A percentile compares a stretch with the other conserved stretches of the same genome.
Conservation (phyloP, 176 grass and related monocot genomes). For the Rhipidocladum racemiflorum region DNA sequence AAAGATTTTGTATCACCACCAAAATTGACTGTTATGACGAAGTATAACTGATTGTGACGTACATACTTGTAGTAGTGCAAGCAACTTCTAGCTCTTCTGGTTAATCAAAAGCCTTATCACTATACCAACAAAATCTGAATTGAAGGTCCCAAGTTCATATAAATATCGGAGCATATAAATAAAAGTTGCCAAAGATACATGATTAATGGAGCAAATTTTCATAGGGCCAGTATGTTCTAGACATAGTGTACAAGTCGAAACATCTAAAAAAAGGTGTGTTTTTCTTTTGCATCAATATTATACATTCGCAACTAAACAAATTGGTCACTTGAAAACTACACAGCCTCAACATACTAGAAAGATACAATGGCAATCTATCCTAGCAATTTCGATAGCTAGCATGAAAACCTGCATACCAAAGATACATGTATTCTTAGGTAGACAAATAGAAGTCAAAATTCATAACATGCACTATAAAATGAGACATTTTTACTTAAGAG, state of each 20-base stretch:
- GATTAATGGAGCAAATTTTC: background rate
- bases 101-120: slow-evolving; percentile 78
- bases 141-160: slow-evolving; percentile 38
- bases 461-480: background rate
- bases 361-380: background rate
- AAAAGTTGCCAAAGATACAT: background rate
- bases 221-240: background rate
- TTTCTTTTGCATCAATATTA: background rate
- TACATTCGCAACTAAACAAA: background rate
- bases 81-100: background rate
- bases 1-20: too few relatives aligned
- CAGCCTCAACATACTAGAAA: background rate
- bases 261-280: background rate
- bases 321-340: background rate
- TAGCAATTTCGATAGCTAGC: background rate
- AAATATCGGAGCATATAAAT: background rate
- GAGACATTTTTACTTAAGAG: background rate
- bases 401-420: background rate
- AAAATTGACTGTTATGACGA: too few relatives aligned
- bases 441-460: background rate
- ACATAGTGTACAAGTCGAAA: background rate
- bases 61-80: too few relatives aligned
- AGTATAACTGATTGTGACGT: too few relatives aligned
- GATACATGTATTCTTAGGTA: background rate
- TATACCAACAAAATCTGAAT: slow-evolving; percentile 34